These are phyloP conservation scores for Xerocomus spinulosus DNA, from an alignment of 768 basidiomycete genomes.

Conservation along the genomic window DNA sequence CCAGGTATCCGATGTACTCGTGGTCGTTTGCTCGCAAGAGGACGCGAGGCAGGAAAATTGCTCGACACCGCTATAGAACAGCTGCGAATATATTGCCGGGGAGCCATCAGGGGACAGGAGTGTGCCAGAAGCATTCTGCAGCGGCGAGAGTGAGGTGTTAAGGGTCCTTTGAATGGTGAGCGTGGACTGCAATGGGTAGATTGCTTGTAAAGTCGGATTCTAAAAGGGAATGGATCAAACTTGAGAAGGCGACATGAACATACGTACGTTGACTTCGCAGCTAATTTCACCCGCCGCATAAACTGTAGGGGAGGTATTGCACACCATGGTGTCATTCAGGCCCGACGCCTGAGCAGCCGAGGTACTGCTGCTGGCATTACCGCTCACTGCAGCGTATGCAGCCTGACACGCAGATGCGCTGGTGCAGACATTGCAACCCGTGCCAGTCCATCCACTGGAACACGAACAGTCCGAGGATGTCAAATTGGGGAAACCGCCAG, in stretches of 20 bases:
- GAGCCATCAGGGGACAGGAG: conserved; percentile 46
- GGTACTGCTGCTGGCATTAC: conserved; percentile 31
- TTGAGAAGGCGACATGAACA: background rate
- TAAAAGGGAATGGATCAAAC: conserved; percentile 26
- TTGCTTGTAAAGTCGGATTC: conserved; percentile 79
- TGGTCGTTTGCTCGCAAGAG: conserved; percentile 59
- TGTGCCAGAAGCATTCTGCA: conserved; percentile 31
- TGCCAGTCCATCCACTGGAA: conserved; percentile 69
- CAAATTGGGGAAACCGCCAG: conserved; percentile 56
- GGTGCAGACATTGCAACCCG: conserved; percentile 77
- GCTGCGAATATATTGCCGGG: conserved; percentile 58
- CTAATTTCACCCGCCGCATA: conserved; percentile 81
- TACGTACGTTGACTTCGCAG: conserved; percentile 73
- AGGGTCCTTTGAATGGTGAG: conserved; percentile 79
- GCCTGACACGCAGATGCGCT: conserved; percentile 61
- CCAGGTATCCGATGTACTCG: conserved; percentile 48
- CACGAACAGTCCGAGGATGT: conserved; percentile 67
- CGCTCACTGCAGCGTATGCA: conserved; percentile 46
- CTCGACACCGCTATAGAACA: conserved; percentile 77
- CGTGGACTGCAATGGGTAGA: conserved; percentile 67
- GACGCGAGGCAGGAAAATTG: conserved; percentile 84
- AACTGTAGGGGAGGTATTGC: conserved; percentile 64
- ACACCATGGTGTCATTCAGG: conserved; percentile 65
- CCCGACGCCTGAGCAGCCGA: conserved; percentile 27
- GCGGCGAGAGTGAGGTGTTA: conserved; percentile 62